Evolutionary conservation across 2,329 filamentous ascomycete species (phyloP), one percentile per base, ranked within the genome.

Genomic region (Ophiocordyceps camponoti-saundersi): DNA sequence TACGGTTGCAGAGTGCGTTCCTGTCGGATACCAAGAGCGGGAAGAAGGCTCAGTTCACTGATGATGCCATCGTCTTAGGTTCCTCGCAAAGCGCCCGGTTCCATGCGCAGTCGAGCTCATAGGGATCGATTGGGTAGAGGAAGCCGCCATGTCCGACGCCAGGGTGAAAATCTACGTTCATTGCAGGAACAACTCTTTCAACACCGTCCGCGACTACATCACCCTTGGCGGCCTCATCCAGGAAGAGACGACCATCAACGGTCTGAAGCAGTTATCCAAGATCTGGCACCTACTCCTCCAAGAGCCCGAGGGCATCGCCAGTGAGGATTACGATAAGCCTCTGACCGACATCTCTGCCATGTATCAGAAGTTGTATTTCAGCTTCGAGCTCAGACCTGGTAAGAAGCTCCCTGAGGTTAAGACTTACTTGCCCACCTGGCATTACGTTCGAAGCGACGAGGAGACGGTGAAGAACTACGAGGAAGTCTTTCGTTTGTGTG

Each of bases 231-330:
- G 50, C 8, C 44, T 26, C 42, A 23, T 52, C 18, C 26, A 46
- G n/a, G 48, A 52, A 34, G 44, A 48, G 21, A 36, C 47, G 3
- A 50, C 47, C 1, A 16, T 42, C 16, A 47, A 47, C 30, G 42
- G 45, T 2, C 36, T 52, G 34, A 21, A 34, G 20, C 34, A 44
- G 8, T 32, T 52, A 12, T 46, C 10, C 4, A 40, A 42, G 10
- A 47, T 52, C 29, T 52, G 50, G 50, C 49, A 50, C 21, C 49
- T 52, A 7, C n/a, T 52, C 15, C 46, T 49, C 13, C 50, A 52
- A 42, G 44, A 49, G 40, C 50, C 49, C 3, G 47, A 52, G 18
- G 49, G 45, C 34, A 20, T 47, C 29, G 15, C 36, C 15, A 44
- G 48, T 18, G 49, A 52, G 16, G 41, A 47, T 12, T 49, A 39